A percentile compares a stretch with the other conserved stretches of the same genome.
phyloP scores from a whole-genome alignment of 345 rosid genomes.

The Kernera saxatilis region DNA sequence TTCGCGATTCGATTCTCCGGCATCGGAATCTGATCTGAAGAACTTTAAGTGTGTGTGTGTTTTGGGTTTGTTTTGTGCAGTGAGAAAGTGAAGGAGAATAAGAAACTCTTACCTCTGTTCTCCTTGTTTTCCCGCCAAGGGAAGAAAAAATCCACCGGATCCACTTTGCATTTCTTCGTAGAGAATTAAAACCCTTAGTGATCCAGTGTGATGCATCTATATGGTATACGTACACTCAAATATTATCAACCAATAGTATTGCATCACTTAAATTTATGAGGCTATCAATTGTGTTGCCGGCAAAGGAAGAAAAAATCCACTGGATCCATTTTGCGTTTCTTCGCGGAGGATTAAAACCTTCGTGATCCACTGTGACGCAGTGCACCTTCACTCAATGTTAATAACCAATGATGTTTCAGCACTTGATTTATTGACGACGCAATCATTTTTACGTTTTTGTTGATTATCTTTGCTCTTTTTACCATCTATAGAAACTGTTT shows the following conservation, averaged over 20 bases:
- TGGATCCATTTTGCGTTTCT: no score
- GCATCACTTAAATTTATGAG: neutral
- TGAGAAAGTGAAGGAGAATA: conserved; percentile 19
- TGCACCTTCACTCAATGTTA: no score
- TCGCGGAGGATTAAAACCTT: no score
- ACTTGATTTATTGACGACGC: no score
- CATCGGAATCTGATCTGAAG: no score
- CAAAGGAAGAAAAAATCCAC: no score
- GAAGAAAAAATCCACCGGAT: neutral
- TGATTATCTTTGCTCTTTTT: conserved; percentile 6
- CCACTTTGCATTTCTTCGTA: neutral
- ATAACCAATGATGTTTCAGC: no score
- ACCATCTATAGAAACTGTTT: neutral
- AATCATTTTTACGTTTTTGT: neutral
- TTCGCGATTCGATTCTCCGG: conserved; percentile 31
- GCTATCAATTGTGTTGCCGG: no score
- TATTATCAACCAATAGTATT: neutral
- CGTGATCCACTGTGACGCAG: no score
- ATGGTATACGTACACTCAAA: neutral
- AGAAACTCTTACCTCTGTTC: neutral
- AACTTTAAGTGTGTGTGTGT: neutral
- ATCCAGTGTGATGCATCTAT: neutral
- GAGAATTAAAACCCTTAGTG: conserved; percentile 5
- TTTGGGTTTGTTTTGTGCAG: conserved; percentile 8
- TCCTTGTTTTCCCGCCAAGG: neutral